Evolutionary conservation across 768 basidiomycete species (phyloP), one percentile per base, ranked within the genome.

Genomic region (Xerocomellus dryophilus): DNA sequence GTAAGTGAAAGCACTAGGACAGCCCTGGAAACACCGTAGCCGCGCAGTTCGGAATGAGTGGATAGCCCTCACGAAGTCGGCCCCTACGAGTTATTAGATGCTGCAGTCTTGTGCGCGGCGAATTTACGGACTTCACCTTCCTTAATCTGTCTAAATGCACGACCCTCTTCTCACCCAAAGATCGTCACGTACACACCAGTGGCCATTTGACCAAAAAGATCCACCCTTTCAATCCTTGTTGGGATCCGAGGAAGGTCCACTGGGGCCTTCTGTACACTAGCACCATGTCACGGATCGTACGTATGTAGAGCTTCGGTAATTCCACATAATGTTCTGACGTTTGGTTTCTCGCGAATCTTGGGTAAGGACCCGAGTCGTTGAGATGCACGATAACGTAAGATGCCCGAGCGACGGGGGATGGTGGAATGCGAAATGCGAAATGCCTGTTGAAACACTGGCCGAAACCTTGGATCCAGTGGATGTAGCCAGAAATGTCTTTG

Each of bases 341-440:
- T 40, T 23, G 11, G 23, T 48, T 23, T 48, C 53, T 58, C 21
- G 50, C 34, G 51, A 44, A 46, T 47, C 49, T 42, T 36, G 43
- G 17, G 39, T 14, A 46, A 18, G 51, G 62, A 49, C 15, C 57
- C 39, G 45, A 52, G 5, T 39, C n/a, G 27, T 25, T 8, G 38
- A 48, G 23, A 48, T 44, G 21, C 48, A 21, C 11, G 12, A 47
- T 63, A 27, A 66, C 64, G 58, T 66, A 60, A 66, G 45, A 10
- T 27, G 39, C 25, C 43, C 35, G 25, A 18, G 15, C 46, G 54
- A 29, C 34, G 21, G 39, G 32, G 35, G 34, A 36, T 47, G 47
- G 25, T 42, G 34, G 31, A 32, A 32, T 32, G 14, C 14, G 42
- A 27, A 32, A 32, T 32, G 14, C 14, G 42, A 27, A 25, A 17